Conservation (phyloP, 75 land plant genomes). For the Pseudotsuga menziesii region DNA sequence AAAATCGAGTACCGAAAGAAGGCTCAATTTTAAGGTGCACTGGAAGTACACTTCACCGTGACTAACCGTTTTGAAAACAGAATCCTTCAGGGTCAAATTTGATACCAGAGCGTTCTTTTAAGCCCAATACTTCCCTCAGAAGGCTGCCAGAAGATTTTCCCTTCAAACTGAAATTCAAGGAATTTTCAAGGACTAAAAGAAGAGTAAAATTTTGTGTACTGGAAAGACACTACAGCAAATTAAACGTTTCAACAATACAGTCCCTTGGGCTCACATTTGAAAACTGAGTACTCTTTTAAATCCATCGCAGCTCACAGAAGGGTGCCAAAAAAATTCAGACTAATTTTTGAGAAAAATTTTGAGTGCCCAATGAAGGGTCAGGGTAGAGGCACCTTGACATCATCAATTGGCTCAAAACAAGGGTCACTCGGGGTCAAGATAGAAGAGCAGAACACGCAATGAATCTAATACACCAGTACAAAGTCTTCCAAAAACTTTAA, state of each 20-base stretch:
- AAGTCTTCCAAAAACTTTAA: background rate
- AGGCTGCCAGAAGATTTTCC: background rate
- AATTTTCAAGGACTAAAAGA: background rate
- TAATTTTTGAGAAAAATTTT: too few relatives aligned
- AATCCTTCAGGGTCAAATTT: background rate
- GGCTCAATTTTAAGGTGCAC: background rate
- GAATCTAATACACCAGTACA: too few relatives aligned
- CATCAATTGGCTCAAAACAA: too few relatives aligned
- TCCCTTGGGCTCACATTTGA: background rate
- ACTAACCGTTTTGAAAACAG: too few relatives aligned
- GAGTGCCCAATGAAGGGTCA: too few relatives aligned
- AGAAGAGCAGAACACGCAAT: too few relatives aligned
- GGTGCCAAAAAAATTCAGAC: too few relatives aligned
- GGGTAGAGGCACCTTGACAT: too few relatives aligned
- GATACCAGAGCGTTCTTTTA: background rate
- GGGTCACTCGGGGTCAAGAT: too few relatives aligned
- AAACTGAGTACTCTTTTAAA: background rate
- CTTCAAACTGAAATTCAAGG: background rate
- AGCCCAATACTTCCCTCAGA: background rate
- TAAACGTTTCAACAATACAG: background rate
- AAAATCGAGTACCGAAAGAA: background rate
- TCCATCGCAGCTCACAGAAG: background rate
- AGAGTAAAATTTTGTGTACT: background rate
- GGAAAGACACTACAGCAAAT: background rate
- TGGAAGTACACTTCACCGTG: background rate